A percentile compares a stretch with the other conserved stretches of the same genome.
These are phyloP conservation scores for Talaromyces sp. DNA, from an alignment of 2,329 filamentous ascomycete species.

Conservation along the genomic window DNA sequence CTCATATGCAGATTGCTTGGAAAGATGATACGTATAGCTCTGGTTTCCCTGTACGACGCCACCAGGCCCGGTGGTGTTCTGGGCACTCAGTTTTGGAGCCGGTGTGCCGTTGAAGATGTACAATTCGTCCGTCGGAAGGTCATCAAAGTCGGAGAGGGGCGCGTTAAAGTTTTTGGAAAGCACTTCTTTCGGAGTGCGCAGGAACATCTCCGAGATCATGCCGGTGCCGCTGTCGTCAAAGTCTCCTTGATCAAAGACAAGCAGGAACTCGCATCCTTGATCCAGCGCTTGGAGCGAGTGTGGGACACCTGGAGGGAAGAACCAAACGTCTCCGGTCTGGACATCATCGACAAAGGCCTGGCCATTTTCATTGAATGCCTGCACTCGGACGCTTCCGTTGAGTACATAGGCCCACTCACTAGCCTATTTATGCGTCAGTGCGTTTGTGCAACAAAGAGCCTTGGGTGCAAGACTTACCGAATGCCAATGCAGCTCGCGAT, in stretches of 20 bases:
- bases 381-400: constrained; percentile 17
- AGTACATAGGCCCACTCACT: constrained; percentile 20
- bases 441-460: not conserved
- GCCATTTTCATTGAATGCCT: constrained; percentile 51
- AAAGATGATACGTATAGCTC: constrained; percentile 41
- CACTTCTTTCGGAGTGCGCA: constrained; percentile 38
- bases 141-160: constrained; percentile 31
- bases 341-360: constrained; percentile 40
- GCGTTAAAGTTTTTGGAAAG: constrained; percentile 42
- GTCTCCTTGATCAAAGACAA: constrained; percentile 56
- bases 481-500: constrained; percentile 53
- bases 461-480: not conserved
- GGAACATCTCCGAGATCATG: constrained; percentile 52
- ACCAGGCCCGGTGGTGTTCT: constrained; percentile 42
- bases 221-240: constrained; percentile 60
- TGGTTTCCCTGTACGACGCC: constrained; percentile 25
- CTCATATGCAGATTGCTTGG: constrained; percentile 44
- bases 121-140: constrained; percentile 34
- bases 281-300: constrained; percentile 52
- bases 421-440: constrained; percentile 5
- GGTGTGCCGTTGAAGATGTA: constrained; percentile 42
- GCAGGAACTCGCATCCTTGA: constrained; percentile 54
- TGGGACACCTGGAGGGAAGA: constrained; percentile 27
- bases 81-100: constrained; percentile 33
- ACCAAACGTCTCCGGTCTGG: constrained; percentile 34